Base-by-base conservation (phyloP, 768 basidiomycete species). In the Boletus sp. region DNA sequence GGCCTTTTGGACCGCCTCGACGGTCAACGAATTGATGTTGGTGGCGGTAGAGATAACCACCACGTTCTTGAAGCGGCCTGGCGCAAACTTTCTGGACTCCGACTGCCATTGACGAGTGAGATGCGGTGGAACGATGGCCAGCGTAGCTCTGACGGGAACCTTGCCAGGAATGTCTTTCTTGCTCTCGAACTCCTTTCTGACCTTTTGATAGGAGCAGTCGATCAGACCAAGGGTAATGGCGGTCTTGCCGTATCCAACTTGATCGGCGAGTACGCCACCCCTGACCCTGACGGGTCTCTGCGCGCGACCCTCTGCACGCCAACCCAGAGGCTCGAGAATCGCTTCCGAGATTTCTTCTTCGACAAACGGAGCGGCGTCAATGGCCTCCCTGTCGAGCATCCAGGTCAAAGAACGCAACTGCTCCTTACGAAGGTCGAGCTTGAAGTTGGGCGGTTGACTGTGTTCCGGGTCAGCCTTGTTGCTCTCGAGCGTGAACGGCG, bases 221-320 rank as follows among this genome's bases (percentile, higher is more conserved):
- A 97, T 88, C 57, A 98, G 80, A 18, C 89, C 94, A 30, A 98
- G 80, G 3, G 92, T 94, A 61, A 97, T 95, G 20, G 94, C 94
- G 0, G 95, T 98, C 76, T 98, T 98, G 17, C 95, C 95, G 67
- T 98, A 98, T 50, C 95, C 95, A 58, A 98, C 95, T 75, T 95
- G 89, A 65, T 98, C 95, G 12, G 94, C 94, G 45, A 97, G 83
- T 47, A 97, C 94, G 11, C 95, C 94, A 17, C 95, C 94, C 53
- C 90, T 81, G 41, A 97, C 75, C 57, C 74, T 80, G 50, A 92
- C 80, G 1, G 87, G 83, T 35, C 94, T 76, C 62, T 90, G 85
- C 4, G 90, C 94, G 41, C 91, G 87, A 40, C 90, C 94, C 71
- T 97, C 94, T n/a, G 92, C 92, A 62, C 93, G 81, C 95, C 95